Conservation (phyloP, 352 stramenopile species). For the Globisporangium polare region DNA sequence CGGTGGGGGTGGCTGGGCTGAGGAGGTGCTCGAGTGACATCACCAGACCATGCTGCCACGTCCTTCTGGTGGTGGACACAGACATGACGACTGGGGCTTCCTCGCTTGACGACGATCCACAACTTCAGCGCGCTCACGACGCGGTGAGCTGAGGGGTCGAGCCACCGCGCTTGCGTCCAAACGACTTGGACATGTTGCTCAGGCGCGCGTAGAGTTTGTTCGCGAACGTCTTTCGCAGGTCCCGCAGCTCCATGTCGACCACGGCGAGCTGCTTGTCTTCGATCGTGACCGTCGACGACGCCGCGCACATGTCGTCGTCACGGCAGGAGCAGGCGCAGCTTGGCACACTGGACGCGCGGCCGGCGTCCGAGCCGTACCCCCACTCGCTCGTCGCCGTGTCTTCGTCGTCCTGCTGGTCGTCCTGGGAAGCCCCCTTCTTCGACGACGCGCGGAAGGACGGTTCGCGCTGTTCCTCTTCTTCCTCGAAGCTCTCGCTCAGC, state of each 20-base stretch:
- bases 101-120: background rate
- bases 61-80: background rate
- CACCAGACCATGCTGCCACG: background rate
- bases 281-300: slow-evolving; percentile 50
- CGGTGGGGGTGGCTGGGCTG: background rate
- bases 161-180: slow-evolving; percentile 21
- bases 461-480: slow-evolving; percentile 8
- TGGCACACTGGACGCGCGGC: slow-evolving; percentile 30
- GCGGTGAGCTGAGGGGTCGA: slow-evolving; percentile 14
- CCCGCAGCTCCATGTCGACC: slow-evolving; percentile 59
- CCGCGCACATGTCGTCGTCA: slow-evolving; percentile 34
- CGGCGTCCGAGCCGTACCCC: slow-evolving; percentile 31
- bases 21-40: background rate
- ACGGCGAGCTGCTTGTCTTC: slow-evolving; percentile 64
- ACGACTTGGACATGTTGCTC: slow-evolving; percentile 35
- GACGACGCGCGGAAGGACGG: slow-evolving; percentile 22
- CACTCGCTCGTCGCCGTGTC: slow-evolving; percentile 32
- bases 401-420: slow-evolving; percentile 32
- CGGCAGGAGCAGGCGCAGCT: slow-evolving; percentile 47
- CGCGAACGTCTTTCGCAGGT: slow-evolving; percentile 57
- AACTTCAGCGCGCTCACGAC: slow-evolving; percentile 3
- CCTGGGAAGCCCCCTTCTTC: slow-evolving; percentile 26
- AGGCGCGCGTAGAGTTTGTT: slow-evolving; percentile 53
- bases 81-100: background rate
- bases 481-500: slow-evolving; percentile 17